Evolutionary conservation across 2,329 filamentous ascomycete species (phyloP).

Genomic region (Xylaria sp.): DNA sequence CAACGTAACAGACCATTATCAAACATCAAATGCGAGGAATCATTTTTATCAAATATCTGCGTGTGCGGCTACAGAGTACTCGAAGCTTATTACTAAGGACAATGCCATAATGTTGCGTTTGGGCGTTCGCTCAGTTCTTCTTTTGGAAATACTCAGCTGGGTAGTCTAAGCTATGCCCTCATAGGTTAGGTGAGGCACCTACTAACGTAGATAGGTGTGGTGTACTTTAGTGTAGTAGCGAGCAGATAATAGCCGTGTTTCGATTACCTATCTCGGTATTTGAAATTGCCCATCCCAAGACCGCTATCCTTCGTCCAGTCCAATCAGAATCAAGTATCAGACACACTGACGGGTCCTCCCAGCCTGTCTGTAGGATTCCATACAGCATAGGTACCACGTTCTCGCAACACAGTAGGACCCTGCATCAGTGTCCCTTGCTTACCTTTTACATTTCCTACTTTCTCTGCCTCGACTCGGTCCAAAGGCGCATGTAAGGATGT

Average conservation of each 20-base stretch:
- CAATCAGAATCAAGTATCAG: background rate
- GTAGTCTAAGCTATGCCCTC: too few species aligned
- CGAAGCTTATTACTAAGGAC: background rate
- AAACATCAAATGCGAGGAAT: background rate
- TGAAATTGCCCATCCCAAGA: background rate
- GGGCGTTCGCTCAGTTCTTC: background rate
- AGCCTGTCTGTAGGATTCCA: background rate
- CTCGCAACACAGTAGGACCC: background rate
- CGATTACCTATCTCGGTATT: slow-evolving; percentile 1
- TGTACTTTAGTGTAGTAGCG: background rate
- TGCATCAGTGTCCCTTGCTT: background rate
- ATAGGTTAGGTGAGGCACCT: background rate
- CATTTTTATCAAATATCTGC: background rate
- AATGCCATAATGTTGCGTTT: slow-evolving; percentile 1
- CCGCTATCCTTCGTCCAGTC: background rate
- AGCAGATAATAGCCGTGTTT: background rate
- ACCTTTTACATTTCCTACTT: background rate
- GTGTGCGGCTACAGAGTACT: background rate
- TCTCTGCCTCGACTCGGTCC: background rate
- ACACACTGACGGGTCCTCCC: background rate
- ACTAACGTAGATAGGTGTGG: background rate
- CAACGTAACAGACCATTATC: background rate
- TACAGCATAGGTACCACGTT: background rate
- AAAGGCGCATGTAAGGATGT: background rate
- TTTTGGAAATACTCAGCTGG: background rate